Evolutionary conservation across 768 basidiomycete species (phyloP).

Genomic region (Leccinellum luteum): DNA sequence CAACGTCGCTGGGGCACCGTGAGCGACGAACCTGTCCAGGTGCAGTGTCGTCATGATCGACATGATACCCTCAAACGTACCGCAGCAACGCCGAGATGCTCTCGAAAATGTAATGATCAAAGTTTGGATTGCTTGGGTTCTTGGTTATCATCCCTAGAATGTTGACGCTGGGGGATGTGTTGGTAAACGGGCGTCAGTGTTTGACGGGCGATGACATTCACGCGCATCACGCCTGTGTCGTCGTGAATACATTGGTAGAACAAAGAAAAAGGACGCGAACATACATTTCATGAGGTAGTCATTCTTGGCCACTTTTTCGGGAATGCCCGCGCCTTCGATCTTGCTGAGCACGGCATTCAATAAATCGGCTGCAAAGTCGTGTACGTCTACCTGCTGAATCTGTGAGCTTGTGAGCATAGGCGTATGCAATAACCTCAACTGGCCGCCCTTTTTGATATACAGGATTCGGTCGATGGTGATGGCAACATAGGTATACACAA

Average conservation of each 20-base stretch:
- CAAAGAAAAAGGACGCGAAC: slow-evolving; percentile 18
- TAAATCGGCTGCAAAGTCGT: slow-evolving; percentile 74
- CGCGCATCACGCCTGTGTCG: slow-evolving; percentile 82
- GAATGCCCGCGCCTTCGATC: slow-evolving; percentile 73
- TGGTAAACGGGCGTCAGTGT: slow-evolving; percentile 68
- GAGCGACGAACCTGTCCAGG: slow-evolving; percentile 70
- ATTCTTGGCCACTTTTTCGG: slow-evolving; percentile 95
- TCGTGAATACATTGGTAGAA: background rate
- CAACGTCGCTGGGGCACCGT: slow-evolving; percentile 63
- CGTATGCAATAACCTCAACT: slow-evolving; percentile 41
- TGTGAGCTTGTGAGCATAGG: slow-evolving; percentile 28
- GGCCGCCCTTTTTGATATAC: slow-evolving; percentile 78
- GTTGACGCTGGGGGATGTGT: slow-evolving; percentile 56
- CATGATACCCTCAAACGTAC: slow-evolving; percentile 36
- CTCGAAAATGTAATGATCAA: slow-evolving; percentile 98
- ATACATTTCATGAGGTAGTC: slow-evolving; percentile 97
- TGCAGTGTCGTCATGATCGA: background rate
- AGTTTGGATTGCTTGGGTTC: slow-evolving; percentile 96
- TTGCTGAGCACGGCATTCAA: slow-evolving; percentile 70
- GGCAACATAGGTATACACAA: slow-evolving; percentile 94
- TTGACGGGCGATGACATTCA: slow-evolving; percentile 86
- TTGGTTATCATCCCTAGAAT: slow-evolving; percentile 88
- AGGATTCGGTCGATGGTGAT: slow-evolving; percentile 97
- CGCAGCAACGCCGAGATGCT: slow-evolving; percentile 91
- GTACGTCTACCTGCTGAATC: slow-evolving; percentile 87